Conservation (phyloP, 345 rosid species). For the Kernera saxatilis region DNA sequence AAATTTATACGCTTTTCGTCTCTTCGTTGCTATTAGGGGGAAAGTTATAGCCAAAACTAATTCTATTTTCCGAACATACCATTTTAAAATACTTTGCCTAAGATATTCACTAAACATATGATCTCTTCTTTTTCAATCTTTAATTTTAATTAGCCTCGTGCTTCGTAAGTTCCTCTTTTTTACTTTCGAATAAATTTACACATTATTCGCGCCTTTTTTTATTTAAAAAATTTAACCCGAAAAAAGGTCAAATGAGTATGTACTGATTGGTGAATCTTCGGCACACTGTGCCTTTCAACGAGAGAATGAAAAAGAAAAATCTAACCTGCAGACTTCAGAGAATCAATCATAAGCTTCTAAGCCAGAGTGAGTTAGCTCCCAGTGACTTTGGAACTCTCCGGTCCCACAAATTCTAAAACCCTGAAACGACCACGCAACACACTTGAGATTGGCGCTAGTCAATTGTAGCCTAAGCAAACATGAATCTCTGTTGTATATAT, state of each 20-base stretch:
- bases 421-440: constrained; percentile 3
- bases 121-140: not conserved
- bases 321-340: constrained; percentile 11
- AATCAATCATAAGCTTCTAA: constrained; percentile 1
- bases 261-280: not conserved
- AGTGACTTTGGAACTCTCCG: not conserved
- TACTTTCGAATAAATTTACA: too few species aligned
- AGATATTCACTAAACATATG: not conserved
- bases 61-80: not conserved
- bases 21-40: not conserved
- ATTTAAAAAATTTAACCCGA: not conserved
- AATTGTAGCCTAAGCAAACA: not conserved
- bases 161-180: too few species aligned
- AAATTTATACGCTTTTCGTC: too few species aligned
- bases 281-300: not conserved
- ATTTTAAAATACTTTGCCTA: not conserved
- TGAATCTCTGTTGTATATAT: not conserved
- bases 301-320: not conserved
- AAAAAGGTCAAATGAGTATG: not conserved
- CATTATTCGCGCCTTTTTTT: not conserved
- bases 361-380: not conserved
- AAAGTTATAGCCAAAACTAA: not conserved
- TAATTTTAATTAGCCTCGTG: not conserved
- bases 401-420: not conserved
- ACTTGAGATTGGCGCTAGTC: not conserved